Base-by-base conservation (phyloP, 129 eudicot genomes). In the Flaveria ramosissima region DNA sequence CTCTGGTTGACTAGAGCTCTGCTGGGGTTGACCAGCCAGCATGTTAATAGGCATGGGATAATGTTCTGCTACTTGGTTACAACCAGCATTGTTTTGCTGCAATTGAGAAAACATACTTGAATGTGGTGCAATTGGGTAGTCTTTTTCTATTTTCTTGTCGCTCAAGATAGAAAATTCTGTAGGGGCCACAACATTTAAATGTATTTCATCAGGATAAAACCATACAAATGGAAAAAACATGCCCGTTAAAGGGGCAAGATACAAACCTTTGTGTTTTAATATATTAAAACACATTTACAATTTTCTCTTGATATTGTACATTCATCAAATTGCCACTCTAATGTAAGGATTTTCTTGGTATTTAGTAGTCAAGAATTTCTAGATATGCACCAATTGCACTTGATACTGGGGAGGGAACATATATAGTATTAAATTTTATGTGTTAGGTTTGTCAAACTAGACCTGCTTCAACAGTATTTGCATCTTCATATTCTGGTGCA, bases 21-120 rank as follows among this genome's bases (percentile, higher is more conserved):
- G 81, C 39, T 76, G 81, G 50, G 78, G 65, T 50, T 71, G 81
- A 53, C 26, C 45, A 39, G 76, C 26, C 73, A 59, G 74, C 15
- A 46, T 48, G 59, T 75, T 52, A 13, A 61, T 66, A 32, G 71
- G 60, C 20, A 51, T 60, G 36, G 85, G 77, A 13, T 41, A 50
- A 68, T n/a, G 17, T 56, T 62, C 75, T 43, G 68, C 77, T 62
- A 59, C 73, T 41, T 51, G 80, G 70, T 32, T 72, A 39, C 80
- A 36, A 30, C 71, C 68, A 17, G 69, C 59, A 62, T 32, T 43
- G 12, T 67, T 75, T 27, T 56, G 75, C 72, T 79, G 78, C 70
- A 70, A 81, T 55, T 21, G 12, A 39, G 9, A 73, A 27, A 66
- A n/a, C 9, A 66, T 72, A 36, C 78, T 73, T 23, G 63, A 21